Evolutionary conservation across 805 yeast genomes (phyloP).

Genomic region (Kodamaea kakaduensis): DNA sequence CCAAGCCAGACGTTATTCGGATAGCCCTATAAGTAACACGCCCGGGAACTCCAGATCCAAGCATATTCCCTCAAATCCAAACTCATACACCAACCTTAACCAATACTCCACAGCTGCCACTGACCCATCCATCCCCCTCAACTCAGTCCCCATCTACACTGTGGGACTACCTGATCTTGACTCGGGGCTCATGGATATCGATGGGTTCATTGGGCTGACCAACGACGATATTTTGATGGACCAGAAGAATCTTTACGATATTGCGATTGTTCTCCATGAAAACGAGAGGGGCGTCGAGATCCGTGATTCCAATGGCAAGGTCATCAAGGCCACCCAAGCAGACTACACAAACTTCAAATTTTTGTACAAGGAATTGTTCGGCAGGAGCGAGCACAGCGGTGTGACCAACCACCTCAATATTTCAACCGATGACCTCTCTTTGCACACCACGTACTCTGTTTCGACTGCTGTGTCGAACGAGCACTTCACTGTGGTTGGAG

Average conservation of each 20-base stretch:
- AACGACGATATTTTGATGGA: constrained; percentile 62
- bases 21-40: no score
- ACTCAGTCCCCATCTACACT: constrained; percentile 48
- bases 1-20: constrained; percentile 42
- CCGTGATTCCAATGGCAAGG: constrained; percentile 10
- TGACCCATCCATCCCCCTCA: constrained; percentile 3
- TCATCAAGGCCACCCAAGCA: constrained; percentile 29
- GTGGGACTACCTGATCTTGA: constrained; percentile 56
- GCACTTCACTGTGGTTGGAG: constrained; percentile 11
- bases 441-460: constrained; percentile 26
- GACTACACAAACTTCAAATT: constrained; percentile 36
- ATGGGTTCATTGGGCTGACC: constrained; percentile 56
- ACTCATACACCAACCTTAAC: no score
- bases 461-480: constrained; percentile 2
- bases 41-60: background rate
- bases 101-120: no score
- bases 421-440: constrained; percentile 28
- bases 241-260: constrained; percentile 50
- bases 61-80: no score
- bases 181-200: constrained; percentile 18
- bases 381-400: background rate
- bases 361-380: constrained; percentile 22
- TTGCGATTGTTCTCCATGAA: constrained; percentile 26
- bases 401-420: constrained; percentile 14
- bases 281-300: constrained; percentile 13